These are phyloP conservation scores for Euphorbia peplus DNA, from an alignment of 345 rosid species.

Conservation along the genomic window DNA sequence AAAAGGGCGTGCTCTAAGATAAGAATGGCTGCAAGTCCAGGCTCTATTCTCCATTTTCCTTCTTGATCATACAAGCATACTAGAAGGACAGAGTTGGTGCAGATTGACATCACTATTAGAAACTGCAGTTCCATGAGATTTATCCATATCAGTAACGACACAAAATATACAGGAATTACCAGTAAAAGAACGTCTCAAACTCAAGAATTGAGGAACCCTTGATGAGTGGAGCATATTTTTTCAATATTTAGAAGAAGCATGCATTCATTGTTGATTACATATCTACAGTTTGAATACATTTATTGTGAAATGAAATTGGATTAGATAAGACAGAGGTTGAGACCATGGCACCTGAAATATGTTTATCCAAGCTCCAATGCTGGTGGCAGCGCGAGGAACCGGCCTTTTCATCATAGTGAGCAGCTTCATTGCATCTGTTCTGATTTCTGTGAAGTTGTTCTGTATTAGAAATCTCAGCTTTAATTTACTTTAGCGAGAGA, in stretches of 20 bases:
- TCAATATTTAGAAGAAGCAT: too few relatives aligned
- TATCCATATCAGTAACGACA: background rate
- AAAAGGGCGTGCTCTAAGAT: constrained; percentile 78
- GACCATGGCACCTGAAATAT: constrained; percentile 69
- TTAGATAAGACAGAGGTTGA: background rate
- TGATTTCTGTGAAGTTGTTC: constrained; percentile 79
- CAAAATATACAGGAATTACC: background rate
- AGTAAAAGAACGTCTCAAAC: background rate
- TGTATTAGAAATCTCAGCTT: constrained; percentile 29
- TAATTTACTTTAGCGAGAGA: constrained; percentile 1
- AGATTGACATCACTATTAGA: constrained; percentile 80
- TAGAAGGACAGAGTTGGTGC: constrained; percentile 82
- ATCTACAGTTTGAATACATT: background rate
- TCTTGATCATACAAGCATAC: constrained; percentile 86
- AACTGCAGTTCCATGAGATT: constrained; percentile 41
- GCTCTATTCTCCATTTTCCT: constrained; percentile 89
- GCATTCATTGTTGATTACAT: too few relatives aligned
- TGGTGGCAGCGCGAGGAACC: constrained; percentile 75
- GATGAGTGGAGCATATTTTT: background rate
- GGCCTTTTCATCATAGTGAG: constrained; percentile 70
- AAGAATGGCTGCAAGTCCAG: constrained; percentile 83
- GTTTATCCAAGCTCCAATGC: constrained; percentile 92
- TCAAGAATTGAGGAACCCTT: background rate
- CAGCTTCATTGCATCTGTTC: constrained; percentile 84
- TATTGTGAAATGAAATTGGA: constrained; percentile 1